Percentiles rank a stretch among this genome's conserved stretches.
Evolutionary conservation across 345 rosid genomes (phyloP).

Genomic region (Nephelium lappaceum): DNA sequence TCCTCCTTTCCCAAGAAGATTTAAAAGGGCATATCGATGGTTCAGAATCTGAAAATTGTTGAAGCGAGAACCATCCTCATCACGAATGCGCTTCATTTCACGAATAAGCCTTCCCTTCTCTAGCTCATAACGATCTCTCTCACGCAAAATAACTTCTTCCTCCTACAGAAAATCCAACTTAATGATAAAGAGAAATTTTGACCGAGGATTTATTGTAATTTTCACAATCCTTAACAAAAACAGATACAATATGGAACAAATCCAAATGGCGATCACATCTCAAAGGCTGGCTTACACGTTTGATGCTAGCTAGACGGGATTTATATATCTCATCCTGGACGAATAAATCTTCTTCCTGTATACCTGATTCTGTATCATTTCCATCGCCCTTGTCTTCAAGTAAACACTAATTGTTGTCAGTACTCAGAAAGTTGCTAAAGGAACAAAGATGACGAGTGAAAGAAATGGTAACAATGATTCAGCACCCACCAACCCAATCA

Average conservation of each 20-base stretch:
- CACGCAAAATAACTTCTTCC: slow-evolving; percentile 87
- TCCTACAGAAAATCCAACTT: slow-evolving; percentile 55
- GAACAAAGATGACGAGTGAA: slow-evolving; percentile 9
- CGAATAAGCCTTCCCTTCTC: slow-evolving; percentile 97
- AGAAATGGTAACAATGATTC: neutral
- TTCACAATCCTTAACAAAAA: neutral
- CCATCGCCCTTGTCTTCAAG: slow-evolving; percentile 85
- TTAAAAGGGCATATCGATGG: slow-evolving; percentile 83
- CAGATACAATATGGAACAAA: slow-evolving; percentile 9
- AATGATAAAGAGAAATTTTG: slow-evolving; percentile 4
- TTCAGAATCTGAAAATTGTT: slow-evolving; percentile 93
- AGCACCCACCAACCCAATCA: slow-evolving; percentile 4
- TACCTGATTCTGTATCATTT: slow-evolving; percentile 70
- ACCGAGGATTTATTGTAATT: slow-evolving; percentile 2
- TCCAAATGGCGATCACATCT: slow-evolving; percentile 19
- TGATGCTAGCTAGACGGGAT: slow-evolving; percentile 91
- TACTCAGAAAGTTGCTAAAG: slow-evolving; percentile 5
- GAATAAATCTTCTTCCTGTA: slow-evolving; percentile 80
- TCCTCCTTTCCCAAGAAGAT: slow-evolving; percentile 99
- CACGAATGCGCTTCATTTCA: slow-evolving; percentile 97
- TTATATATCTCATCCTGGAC: slow-evolving; percentile 95
- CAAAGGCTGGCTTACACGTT: slow-evolving; percentile 70
- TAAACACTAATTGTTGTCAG: slow-evolving; percentile 33
- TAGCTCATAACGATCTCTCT: slow-evolving; percentile 94
- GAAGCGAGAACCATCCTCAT: slow-evolving; percentile 99